phyloP scores from a whole-genome alignment of 2,329 filamentous ascomycete genomes.

The Fusarium sp. region DNA sequence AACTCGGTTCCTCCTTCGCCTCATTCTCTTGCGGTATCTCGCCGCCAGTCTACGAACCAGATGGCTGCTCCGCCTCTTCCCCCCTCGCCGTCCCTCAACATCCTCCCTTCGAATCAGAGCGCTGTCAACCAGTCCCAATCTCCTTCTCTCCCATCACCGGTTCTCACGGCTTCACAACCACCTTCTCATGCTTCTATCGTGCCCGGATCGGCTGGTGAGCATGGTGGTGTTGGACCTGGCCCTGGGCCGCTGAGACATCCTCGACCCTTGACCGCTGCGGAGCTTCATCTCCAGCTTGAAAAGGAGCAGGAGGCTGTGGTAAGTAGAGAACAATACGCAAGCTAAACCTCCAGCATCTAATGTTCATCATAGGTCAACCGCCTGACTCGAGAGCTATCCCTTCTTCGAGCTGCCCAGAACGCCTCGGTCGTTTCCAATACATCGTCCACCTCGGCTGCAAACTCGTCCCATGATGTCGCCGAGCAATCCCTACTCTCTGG shows the following conservation, averaged over 20 bases:
- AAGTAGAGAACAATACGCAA: constrained; percentile 45
- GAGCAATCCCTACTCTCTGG: constrained; percentile 67
- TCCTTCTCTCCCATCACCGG: constrained; percentile 47
- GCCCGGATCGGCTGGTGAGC: constrained; percentile 49
- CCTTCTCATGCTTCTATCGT: constrained; percentile 26
- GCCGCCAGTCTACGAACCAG: constrained; percentile 58
- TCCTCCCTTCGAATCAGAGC: constrained; percentile 68
- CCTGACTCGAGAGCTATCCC: constrained; percentile 86
- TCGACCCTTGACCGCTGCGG: constrained; percentile 85
- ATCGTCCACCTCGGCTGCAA: constrained; percentile 70
- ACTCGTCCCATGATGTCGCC: constrained; percentile 61
- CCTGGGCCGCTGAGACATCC: constrained; percentile 87
- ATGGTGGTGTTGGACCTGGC: constrained; percentile 64
- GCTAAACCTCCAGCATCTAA: not conserved
- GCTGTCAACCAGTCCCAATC: constrained; percentile 57
- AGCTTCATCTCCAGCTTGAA: constrained; percentile 89
- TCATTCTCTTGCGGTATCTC: constrained; percentile 55
- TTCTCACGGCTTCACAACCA: constrained; percentile 47
- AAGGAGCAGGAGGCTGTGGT: constrained; percentile 96
- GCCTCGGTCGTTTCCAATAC: constrained; percentile 74
- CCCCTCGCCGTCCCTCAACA: constrained; percentile 61
- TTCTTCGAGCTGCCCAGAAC: constrained; percentile 79
- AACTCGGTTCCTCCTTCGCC: constrained; percentile 67
- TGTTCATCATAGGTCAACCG: constrained; percentile 78
- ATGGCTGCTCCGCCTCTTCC: constrained; percentile 55